Percentiles rank a stretch among this genome's conserved stretches.
phyloP scores from a whole-genome alignment of 106 monocot genomes.

The Dioscorea alata region DNA sequence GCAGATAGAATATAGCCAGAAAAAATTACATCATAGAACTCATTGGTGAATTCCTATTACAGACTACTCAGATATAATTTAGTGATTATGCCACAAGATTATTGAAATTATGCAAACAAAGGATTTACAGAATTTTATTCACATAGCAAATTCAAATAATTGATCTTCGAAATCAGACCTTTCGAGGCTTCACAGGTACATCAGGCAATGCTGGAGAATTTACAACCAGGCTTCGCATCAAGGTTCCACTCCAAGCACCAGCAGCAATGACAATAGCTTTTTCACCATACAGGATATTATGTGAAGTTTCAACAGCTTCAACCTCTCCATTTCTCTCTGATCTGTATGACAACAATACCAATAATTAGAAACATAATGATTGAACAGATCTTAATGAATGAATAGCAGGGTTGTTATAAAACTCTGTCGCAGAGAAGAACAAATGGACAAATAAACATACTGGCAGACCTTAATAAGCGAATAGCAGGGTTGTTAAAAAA shows the following conservation, averaged over 20 bases:
- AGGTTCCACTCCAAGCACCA: conserved; percentile 77
- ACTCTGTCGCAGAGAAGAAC: not conserved
- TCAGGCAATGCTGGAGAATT: conserved; percentile 20
- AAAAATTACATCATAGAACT: too few relatives aligned
- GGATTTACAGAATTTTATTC: too few relatives aligned
- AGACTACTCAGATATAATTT: too few relatives aligned
- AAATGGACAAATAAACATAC: not conserved
- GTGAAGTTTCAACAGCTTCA: conserved; percentile 74
- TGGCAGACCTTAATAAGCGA: conserved; percentile 47
- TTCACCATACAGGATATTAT: conserved; percentile 49
- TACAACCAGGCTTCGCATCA: conserved; percentile 37
- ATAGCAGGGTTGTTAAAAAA: conserved; percentile 71
- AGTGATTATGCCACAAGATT: too few relatives aligned
- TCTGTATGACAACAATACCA: conserved; percentile 16
- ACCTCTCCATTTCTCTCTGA: conserved; percentile 48
- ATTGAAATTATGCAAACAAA: too few relatives aligned
- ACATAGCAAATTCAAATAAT: too few relatives aligned
- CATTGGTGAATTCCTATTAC: too few relatives aligned
- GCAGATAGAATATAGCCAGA: too few relatives aligned
- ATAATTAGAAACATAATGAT: not conserved
- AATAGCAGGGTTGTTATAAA: too few relatives aligned
- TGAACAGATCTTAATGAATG: too few relatives aligned
- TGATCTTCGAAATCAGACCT: conserved; percentile 28
- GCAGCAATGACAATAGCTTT: conserved; percentile 71
- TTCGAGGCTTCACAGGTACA: conserved; percentile 84